These are phyloP conservation scores for Chaetomium globosum DNA, from an alignment of 2,329 filamentous ascomycete species.

Conservation along the genomic window DNA sequence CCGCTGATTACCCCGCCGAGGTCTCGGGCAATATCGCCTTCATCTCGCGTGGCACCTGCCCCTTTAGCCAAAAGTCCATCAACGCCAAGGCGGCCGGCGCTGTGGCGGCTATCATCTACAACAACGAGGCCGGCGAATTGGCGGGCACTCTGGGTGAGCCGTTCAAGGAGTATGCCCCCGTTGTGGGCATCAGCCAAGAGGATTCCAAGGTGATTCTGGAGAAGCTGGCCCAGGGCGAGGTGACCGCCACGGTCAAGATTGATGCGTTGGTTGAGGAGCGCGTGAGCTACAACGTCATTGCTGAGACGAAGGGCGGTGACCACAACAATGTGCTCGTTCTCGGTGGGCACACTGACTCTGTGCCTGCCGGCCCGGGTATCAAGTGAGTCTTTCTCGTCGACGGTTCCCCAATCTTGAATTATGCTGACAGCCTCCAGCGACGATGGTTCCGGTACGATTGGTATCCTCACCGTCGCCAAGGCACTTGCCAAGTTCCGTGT, in stretches of 20 bases:
- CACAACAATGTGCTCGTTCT: constrained; percentile 36
- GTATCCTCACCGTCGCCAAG: constrained; percentile 35
- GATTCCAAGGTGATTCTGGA: constrained; percentile 46
- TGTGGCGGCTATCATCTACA: constrained; percentile 61
- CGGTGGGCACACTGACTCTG: constrained; percentile 36
- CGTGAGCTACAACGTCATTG: constrained; percentile 36
- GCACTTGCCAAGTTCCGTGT: constrained; percentile 38
- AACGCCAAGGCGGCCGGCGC: constrained; percentile 62
- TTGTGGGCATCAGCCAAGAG: constrained; percentile 55
- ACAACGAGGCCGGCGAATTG: constrained; percentile 57
- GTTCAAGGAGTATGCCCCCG: constrained; percentile 52
- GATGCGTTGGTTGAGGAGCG: constrained; percentile 31
- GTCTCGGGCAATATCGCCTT: constrained; percentile 61
- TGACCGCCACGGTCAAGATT: constrained; percentile 40
- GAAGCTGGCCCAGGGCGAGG: constrained; percentile 39
- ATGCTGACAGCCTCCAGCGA: constrained; percentile 24
- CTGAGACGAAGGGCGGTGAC: constrained; percentile 37
- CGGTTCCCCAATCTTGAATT: background rate
- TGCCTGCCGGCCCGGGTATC: constrained; percentile 35
- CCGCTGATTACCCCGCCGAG: constrained; percentile 54
- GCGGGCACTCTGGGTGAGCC: constrained; percentile 59
- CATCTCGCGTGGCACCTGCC: constrained; percentile 60
- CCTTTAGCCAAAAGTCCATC: constrained; percentile 60
- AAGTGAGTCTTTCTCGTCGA: constrained; percentile 26
- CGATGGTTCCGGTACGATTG: constrained; percentile 36